phyloP scores from a whole-genome alignment of 2,329 filamentous ascomycete genomes.

The Aspergillus piperis region DNA sequence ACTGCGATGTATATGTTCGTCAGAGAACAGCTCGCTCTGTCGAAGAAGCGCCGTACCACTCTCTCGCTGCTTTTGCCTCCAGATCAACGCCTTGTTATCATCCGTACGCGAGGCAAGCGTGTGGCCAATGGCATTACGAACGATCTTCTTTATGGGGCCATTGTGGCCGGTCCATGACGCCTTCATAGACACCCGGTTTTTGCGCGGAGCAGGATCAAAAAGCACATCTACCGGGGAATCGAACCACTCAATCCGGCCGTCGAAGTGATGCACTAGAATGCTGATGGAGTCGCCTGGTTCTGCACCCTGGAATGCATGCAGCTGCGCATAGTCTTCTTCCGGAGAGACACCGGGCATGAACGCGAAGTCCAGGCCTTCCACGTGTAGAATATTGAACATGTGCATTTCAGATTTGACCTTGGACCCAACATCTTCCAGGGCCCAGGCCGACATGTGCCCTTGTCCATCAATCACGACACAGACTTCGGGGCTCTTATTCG shows the following conservation, averaged over 20 bases:
- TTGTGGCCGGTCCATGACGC: constrained; percentile 84
- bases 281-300: constrained; percentile 65
- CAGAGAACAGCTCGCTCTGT: constrained; percentile 67
- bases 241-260: constrained; percentile 81
- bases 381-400: constrained; percentile 84
- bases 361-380: constrained; percentile 58
- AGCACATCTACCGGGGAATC: constrained; percentile 75
- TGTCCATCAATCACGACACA: constrained; percentile 81
- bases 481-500: constrained; percentile 82
- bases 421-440: constrained; percentile 79
- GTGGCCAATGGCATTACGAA: constrained; percentile 78
- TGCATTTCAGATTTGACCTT: constrained; percentile 65
- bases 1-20: constrained; percentile 75
- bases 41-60: constrained; percentile 60
- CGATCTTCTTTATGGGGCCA: constrained; percentile 76
- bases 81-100: constrained; percentile 77
- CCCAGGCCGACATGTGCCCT: constrained; percentile 89
- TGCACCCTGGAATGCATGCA: constrained; percentile 70
- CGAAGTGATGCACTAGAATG: constrained; percentile 79
- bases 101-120: constrained; percentile 79
- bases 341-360: constrained; percentile 34
- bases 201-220: constrained; percentile 69
- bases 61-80: constrained; percentile 65
- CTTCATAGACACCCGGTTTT: constrained; percentile 61
- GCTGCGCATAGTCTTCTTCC: constrained; percentile 63